Conservation (phyloP, 495 filamentous ascomycete genomes). For the Terfezia claveryi region DNA sequence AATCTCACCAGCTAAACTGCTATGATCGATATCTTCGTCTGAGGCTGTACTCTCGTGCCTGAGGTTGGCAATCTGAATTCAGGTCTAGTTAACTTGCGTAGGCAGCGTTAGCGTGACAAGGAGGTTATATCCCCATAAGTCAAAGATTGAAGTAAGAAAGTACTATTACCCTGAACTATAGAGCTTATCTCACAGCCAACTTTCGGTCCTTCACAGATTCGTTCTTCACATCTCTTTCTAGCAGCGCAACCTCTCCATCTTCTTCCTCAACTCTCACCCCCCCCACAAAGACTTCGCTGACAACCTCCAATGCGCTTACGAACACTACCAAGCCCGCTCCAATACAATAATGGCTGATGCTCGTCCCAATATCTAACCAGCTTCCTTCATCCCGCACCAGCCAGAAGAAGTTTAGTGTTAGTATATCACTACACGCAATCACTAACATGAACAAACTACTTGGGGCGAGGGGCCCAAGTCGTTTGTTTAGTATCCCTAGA, state of each 20-base stretch:
- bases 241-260: slow-evolving; percentile 6
- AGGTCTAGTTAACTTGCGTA: no score
- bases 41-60: no score
- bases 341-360: slow-evolving; percentile 85
- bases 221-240: slow-evolving; percentile 9
- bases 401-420: slow-evolving; percentile 96
- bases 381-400: slow-evolving; percentile 86
- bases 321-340: slow-evolving; percentile 76
- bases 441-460: slow-evolving; percentile 81
- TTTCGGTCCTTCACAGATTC: background rate
- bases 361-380: slow-evolving; percentile 94
- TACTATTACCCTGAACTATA: no score
- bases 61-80: no score
- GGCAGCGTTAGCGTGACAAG: no score
- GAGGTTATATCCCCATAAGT: no score
- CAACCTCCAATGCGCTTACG: slow-evolving; percentile 65
- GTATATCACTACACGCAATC: slow-evolving; percentile 74
- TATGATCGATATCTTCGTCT: no score
- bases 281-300: slow-evolving; percentile 62
- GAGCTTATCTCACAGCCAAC: background rate
- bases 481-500: slow-evolving; percentile 75
- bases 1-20: no score
- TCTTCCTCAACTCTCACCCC: slow-evolving; percentile 49
- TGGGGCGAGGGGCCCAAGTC: slow-evolving; percentile 48
- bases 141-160: no score